A percentile compares a stretch with the other conserved stretches of the same genome.
Evolutionary conservation across 768 basidiomycete genomes (phyloP).

Genomic region (Mycena indigotica): DNA sequence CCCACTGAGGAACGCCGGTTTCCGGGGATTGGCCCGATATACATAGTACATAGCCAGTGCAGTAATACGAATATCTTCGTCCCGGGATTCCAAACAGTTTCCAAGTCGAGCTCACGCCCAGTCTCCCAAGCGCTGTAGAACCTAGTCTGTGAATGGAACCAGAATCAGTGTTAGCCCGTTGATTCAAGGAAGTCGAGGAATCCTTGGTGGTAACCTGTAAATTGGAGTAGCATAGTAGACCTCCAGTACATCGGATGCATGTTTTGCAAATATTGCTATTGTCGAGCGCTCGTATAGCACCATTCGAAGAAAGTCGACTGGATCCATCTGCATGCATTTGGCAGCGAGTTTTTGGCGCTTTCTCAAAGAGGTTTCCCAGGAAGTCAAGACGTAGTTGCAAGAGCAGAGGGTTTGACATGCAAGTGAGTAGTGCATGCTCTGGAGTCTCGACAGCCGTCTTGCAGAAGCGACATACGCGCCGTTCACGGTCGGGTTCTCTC

Average conservation of each 20-base stretch:
- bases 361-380: neutral
- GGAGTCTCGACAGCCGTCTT: neutral
- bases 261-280: slow-evolving; percentile 7
- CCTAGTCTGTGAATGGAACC: neutral
- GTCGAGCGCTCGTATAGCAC: neutral
- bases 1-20: slow-evolving; percentile 7
- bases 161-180: slow-evolving; percentile 1
- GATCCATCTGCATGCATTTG: neutral
- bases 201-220: neutral
- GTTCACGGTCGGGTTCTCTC: neutral
- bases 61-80: slow-evolving; percentile 2
- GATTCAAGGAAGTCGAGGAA: neutral
- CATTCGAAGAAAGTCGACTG: neutral
- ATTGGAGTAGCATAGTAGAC: slow-evolving; percentile 5
- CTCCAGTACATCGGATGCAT: slow-evolving; percentile 5
- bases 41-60: slow-evolving; percentile 1
- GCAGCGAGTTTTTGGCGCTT: neutral
- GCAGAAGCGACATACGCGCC: neutral
- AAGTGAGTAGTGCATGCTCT: slow-evolving; percentile 1
- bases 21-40: slow-evolving; percentile 3
- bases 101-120: slow-evolving; percentile 1
- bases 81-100: neutral
- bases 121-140: slow-evolving; percentile 2
- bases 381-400: neutral
- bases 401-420: neutral